These are phyloP conservation scores for Periglandula ipomoeae DNA, from an alignment of 2,329 filamentous ascomycete species.

Conservation along the genomic window DNA sequence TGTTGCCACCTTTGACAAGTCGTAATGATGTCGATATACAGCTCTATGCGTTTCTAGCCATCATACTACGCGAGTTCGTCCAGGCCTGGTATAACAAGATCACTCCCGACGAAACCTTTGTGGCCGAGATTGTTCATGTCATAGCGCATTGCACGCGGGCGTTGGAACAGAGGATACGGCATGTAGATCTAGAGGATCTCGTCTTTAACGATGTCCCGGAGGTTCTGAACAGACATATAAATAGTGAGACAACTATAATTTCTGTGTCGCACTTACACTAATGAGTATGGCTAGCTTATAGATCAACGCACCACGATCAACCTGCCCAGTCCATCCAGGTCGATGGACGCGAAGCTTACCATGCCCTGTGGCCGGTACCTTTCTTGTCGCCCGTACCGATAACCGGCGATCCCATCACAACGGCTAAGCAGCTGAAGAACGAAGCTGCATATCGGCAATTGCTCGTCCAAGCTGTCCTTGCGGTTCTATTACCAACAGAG, in stretches of 20 bases:
- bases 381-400: constrained; percentile 69
- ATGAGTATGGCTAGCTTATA: constrained; percentile 51
- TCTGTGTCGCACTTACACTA: background rate
- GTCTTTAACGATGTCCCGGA: constrained; percentile 82
- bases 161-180: constrained; percentile 75
- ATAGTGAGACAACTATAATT: constrained; percentile 43
- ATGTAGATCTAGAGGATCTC: constrained; percentile 74
- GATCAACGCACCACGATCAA: constrained; percentile 52
- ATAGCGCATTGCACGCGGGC: constrained; percentile 87
- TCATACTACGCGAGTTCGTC: constrained; percentile 83
- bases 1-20: constrained; percentile 85
- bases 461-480: constrained; percentile 72
- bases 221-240: constrained; percentile 69
- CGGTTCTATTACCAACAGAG: constrained; percentile 81
- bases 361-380: constrained; percentile 73
- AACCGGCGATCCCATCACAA: constrained; percentile 37
- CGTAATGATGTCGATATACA: constrained; percentile 90
- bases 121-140: constrained; percentile 79
- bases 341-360: constrained; percentile 64
- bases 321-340: constrained; percentile 50
- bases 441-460: constrained; percentile 81
- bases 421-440: constrained; percentile 59
- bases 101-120: constrained; percentile 80
- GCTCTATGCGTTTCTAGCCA: constrained; percentile 83
- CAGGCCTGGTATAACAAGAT: constrained; percentile 90